phyloP scores from a whole-genome alignment of 2,329 filamentous ascomycete species.

The Grosmannia huntii region DNA sequence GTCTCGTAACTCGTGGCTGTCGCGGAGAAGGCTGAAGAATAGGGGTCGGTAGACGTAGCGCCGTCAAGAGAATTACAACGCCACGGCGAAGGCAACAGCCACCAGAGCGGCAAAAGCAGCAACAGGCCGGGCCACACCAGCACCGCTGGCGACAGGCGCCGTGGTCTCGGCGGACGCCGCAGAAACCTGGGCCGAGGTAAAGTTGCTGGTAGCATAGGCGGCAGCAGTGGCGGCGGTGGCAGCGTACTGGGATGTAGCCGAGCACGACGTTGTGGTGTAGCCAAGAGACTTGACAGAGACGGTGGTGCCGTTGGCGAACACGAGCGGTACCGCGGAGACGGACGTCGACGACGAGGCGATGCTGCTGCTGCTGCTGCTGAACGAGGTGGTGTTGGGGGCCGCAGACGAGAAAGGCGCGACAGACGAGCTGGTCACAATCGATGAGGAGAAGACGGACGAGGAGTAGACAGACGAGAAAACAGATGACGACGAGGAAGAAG shows the following conservation, averaged over 20 bases:
- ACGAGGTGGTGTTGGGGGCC: not conserved
- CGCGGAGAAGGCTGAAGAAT: not conserved
- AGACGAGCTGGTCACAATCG: slow-evolving; percentile 6
- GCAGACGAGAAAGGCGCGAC: not conserved
- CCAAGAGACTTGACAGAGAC: slow-evolving; percentile 10
- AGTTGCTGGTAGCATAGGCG: slow-evolving; percentile 1
- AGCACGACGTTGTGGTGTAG: slow-evolving; percentile 2
- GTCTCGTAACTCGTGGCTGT: slow-evolving; percentile 13
- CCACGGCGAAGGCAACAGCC: slow-evolving; percentile 18
- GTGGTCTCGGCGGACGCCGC: slow-evolving; percentile 4
- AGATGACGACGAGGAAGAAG: slow-evolving; percentile 9
- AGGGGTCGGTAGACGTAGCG: too few species aligned
- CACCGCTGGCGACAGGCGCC: slow-evolving; percentile 18
- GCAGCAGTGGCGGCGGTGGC: not conserved
- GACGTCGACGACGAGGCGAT: slow-evolving; percentile 6
- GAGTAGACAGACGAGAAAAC: slow-evolving; percentile 4
- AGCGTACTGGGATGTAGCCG: slow-evolving; percentile 4
- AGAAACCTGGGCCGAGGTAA: slow-evolving; percentile 7
- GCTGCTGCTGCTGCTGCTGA: slow-evolving; percentile 12
- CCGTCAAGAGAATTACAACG: slow-evolving; percentile 9
- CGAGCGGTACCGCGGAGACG: slow-evolving; percentile 5
- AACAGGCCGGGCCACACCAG: slow-evolving; percentile 18
- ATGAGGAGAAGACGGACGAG: slow-evolving; percentile 16
- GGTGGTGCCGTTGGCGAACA: slow-evolving; percentile 11
- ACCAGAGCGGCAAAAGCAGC: slow-evolving; percentile 17